phyloP scores from a whole-genome alignment of 116 monocot species.

The Papilionanthe hybrid region DNA sequence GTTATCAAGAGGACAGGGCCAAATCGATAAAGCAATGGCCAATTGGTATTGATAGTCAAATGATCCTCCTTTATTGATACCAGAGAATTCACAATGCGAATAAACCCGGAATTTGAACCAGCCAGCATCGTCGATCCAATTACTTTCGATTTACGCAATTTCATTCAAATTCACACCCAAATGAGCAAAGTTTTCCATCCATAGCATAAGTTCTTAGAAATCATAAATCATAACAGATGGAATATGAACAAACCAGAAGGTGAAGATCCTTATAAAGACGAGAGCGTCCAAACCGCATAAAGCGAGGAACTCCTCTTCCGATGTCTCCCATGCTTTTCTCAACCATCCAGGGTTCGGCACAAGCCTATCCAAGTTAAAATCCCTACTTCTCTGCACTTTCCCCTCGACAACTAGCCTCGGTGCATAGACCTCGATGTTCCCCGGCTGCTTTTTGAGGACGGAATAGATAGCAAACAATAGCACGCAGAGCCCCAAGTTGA shows the following conservation, averaged over 20 bases:
- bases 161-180: neutral
- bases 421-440: slow-evolving; percentile 58
- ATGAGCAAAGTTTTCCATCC: neutral
- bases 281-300: slow-evolving; percentile 81
- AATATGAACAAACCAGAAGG: slow-evolving; percentile 47
- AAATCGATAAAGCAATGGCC: no score
- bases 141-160: neutral
- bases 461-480: slow-evolving; percentile 68
- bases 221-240: neutral
- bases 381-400: slow-evolving; percentile 4
- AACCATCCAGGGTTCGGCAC: slow-evolving; percentile 77
- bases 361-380: slow-evolving; percentile 56
- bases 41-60: no score
- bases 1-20: no score
- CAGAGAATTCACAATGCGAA: no score
- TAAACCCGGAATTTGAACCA: no score
- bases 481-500: slow-evolving; percentile 77
- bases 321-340: slow-evolving; percentile 39
- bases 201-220: neutral
- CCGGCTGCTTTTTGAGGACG: slow-evolving; percentile 62
- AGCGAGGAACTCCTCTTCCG: slow-evolving; percentile 73
- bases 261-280: slow-evolving; percentile 85
- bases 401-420: slow-evolving; percentile 66
- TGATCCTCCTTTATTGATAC: no score
- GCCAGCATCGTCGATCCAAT: neutral